Conservation (phyloP, 148 eudicot genomes). For the Rhododendron simsii region DNA sequence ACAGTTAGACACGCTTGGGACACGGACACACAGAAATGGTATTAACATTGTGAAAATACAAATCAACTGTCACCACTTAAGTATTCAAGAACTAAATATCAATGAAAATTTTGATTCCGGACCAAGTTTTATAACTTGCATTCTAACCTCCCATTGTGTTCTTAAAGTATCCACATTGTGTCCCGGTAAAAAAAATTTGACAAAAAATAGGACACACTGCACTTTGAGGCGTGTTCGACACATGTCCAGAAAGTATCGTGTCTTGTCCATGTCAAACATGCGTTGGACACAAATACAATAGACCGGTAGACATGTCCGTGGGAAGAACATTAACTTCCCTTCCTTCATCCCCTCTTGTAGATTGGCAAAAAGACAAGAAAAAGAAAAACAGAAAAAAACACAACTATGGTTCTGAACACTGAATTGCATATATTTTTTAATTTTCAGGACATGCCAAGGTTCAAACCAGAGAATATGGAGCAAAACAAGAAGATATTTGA, state of each 20-base stretch:
- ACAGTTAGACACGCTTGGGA: too few species aligned
- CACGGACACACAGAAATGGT: too few species aligned
- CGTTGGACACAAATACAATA: not conserved
- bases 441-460: slow-evolving; percentile 11
- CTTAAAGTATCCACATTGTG: not conserved
- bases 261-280: not conserved
- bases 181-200: not conserved
- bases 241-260: not conserved
- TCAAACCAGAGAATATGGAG: slow-evolving; percentile 7
- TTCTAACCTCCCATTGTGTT: too few species aligned
- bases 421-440: not conserved
- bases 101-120: not conserved
- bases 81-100: not conserved
- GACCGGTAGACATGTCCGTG: not conserved
- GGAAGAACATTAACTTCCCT: not conserved
- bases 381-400: not conserved
- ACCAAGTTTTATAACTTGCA: too few species aligned
- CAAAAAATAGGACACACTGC: not conserved
- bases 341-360: not conserved
- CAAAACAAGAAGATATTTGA: slow-evolving; percentile 14
- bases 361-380: not conserved
- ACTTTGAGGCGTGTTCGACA: too few species aligned
- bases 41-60: too few species aligned
- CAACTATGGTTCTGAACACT: not conserved
- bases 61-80: too few species aligned